These are phyloP conservation scores for Gigaspora rosea DNA, from an alignment of 192 early-diverging fungal species.

Conservation along the genomic window DNA sequence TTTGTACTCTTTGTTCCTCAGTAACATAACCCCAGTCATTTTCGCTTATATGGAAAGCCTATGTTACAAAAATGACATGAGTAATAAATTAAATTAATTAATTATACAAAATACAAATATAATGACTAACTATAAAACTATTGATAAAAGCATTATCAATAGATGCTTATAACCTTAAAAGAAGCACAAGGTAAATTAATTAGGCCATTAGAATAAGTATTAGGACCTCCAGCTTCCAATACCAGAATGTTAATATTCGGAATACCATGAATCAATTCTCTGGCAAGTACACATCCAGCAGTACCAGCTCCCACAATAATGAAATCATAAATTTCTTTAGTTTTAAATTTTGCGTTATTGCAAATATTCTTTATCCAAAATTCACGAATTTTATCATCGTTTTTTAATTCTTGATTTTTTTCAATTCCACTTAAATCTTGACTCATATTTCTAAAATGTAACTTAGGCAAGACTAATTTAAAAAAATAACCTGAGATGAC, in stretches of 20 bases:
- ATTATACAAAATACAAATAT: neutral
- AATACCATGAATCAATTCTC: neutral
- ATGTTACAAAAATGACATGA: neutral
- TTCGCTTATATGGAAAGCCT: neutral
- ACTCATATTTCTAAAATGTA: too few species aligned
- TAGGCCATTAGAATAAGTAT: neutral
- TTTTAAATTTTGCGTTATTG: neutral
- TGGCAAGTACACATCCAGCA: too few species aligned
- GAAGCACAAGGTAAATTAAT: neutral
- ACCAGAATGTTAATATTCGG: neutral
- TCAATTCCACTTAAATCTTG: too few species aligned
- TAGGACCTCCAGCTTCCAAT: neutral
- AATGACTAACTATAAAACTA: neutral
- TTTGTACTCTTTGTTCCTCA: neutral
- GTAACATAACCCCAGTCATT: neutral
- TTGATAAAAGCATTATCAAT: too few species aligned
- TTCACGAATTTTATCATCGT: neutral
- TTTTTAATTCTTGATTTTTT: too few species aligned
- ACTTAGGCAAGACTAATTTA: too few species aligned
- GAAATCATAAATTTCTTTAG: constrained; percentile 4
- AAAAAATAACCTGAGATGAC: too few species aligned
- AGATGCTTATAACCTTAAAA: neutral
- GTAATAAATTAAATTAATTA: neutral
- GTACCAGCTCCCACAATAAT: neutral
- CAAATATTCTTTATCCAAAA: neutral